Evolutionary conservation across 352 stramenopile species (phyloP).

Genomic region (Pythium vanterpoolii): DNA sequence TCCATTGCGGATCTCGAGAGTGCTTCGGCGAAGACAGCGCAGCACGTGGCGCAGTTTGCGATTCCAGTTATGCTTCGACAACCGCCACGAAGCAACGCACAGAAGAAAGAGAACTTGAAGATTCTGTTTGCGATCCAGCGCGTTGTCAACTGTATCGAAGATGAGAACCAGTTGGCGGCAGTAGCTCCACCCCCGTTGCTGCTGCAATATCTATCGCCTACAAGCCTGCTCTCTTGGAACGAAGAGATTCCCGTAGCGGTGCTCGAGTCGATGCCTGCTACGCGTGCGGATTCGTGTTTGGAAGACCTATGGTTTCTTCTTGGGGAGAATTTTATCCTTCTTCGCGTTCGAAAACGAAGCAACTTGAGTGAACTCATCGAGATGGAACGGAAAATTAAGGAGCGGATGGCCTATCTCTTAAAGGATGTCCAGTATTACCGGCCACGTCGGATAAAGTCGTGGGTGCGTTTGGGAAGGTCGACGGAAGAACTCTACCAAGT

Average conservation of each 20-base stretch:
- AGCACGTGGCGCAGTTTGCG: conserved; percentile 45
- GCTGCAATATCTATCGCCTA: conserved; percentile 39
- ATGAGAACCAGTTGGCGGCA: not conserved
- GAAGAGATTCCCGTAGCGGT: conserved; percentile 11
- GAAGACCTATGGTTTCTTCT: conserved; percentile 72
- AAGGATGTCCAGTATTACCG: conserved; percentile 65
- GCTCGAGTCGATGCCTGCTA: not conserved
- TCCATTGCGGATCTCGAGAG: conserved; percentile 16
- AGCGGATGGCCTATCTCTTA: conserved; percentile 49
- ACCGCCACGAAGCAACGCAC: conserved; percentile 55
- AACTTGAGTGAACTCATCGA: conserved; percentile 57
- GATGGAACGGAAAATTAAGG: conserved; percentile 55
- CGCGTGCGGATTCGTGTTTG: conserved; percentile 16
- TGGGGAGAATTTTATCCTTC: conserved; percentile 68
- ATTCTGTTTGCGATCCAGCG: conserved; percentile 55
- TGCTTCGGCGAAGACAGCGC: conserved; percentile 13
- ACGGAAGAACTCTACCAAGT: conserved; percentile 72
- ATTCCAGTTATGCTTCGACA: conserved; percentile 56
- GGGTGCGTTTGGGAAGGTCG: conserved; percentile 58
- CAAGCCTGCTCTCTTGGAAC: conserved; percentile 32
- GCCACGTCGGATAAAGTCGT: conserved; percentile 58
- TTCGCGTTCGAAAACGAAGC: conserved; percentile 51
- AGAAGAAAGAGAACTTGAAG: conserved; percentile 77
- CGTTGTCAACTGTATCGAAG: conserved; percentile 25
- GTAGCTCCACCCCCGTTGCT: conserved; percentile 10